Evolutionary conservation across 768 basidiomycete species (phyloP).

Genomic region (Naematelia encephala): DNA sequence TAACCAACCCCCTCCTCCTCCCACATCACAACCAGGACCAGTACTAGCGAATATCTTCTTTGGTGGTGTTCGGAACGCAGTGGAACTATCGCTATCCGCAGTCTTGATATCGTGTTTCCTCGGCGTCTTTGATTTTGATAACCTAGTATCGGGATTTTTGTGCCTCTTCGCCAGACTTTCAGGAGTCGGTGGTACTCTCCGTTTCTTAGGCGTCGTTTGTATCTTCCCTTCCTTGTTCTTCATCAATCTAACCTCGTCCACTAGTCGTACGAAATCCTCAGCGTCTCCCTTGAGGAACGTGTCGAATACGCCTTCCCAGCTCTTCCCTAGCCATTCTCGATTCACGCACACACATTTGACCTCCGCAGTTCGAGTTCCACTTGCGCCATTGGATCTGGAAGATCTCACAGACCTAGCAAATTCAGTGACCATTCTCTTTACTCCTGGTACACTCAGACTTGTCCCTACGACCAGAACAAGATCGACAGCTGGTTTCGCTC

Average conservation of each 20-base stretch:
- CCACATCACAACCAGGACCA: too few species aligned
- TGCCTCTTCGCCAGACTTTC: too few species aligned
- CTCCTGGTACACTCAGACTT: conserved; percentile 81
- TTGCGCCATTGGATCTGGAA: conserved; percentile 50
- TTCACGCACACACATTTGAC: conserved; percentile 69
- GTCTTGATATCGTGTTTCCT: too few species aligned
- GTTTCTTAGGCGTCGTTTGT: too few species aligned
- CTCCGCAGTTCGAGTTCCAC: neutral
- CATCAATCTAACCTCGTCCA: neutral
- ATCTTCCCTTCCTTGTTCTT: too few species aligned
- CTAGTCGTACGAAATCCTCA: neutral
- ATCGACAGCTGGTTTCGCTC: conserved; percentile 64
- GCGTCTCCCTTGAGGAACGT: conserved; percentile 81
- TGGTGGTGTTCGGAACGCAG: neutral
- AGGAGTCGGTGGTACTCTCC: too few species aligned
- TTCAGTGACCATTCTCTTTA: conserved; percentile 84
- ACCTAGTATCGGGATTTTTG: too few species aligned
- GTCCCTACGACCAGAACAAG: conserved; percentile 85
- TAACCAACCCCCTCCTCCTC: conserved; percentile 4
- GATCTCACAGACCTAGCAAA: conserved; percentile 64
- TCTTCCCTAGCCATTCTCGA: conserved; percentile 69
- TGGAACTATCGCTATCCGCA: neutral
- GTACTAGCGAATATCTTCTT: too few species aligned
- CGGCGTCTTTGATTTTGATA: too few species aligned
- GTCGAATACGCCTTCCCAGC: conserved; percentile 89